Evolutionary conservation across 2,329 filamentous ascomycete species (phyloP), one percentile per base, ranked within the genome.

Genomic region (Fusarium torreyae): DNA sequence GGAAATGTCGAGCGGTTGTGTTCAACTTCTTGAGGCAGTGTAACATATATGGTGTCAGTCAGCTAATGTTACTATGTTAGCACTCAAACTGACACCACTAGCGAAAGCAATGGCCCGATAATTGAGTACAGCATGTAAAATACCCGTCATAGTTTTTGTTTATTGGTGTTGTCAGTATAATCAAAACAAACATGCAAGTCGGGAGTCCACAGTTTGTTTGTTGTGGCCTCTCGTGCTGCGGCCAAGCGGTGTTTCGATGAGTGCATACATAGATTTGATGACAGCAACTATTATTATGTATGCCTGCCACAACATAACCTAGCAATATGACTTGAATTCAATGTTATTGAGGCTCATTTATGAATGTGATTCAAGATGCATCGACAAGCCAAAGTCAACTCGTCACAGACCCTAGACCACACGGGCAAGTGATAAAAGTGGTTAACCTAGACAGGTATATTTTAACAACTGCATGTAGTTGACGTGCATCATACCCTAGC

Each of bases 171-270:
- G 50, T 33, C 7, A 18, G 9, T 24, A 7, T 17, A 15, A 31
- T 17, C 18, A 63, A 33, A 62, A 34, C 24, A 28, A 40, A 52
- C 28, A 39, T 42, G 28, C 17, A 38, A 20, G 20, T 40, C 20
- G 14, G 28, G 39, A 18, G 22, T 34, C 24, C 8, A 11, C 22
- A 17, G 2, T 10, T 22, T 51, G 39, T 65, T 42, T 65, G 40
- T 34, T 46, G 7, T 60, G 54, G 44, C 28, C 49, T 43, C 34
- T 33, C 7, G 40, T 58, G 20, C 10, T 46, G 34, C 49, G 34
- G 48, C 55, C 43, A 53, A n/a, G 28, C 20, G 17, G 38, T 46
- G 26, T 39, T 31, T 20, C 20, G 14, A 33, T 13, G 15, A 34
- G 14, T 17, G 14, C 22, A 42, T 38, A 45, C 15, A 15, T 9